Conservation (phyloP, 768 basidiomycete genomes). For the Russula virescens region DNA sequence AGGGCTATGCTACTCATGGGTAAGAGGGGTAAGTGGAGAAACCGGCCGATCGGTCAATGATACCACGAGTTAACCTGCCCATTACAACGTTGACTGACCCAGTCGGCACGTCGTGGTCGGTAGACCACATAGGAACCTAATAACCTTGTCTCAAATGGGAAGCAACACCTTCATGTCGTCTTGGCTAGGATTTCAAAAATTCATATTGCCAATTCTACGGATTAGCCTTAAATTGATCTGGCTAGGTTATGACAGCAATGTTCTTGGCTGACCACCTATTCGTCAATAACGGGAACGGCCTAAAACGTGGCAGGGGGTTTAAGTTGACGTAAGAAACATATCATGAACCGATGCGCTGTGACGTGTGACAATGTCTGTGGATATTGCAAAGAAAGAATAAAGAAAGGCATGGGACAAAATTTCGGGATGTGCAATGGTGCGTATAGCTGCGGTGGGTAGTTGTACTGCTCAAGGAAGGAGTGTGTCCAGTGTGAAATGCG, state of each 20-base stretch:
- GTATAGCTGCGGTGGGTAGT: slow-evolving; percentile 13
- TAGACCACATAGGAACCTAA: background rate
- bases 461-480: slow-evolving; percentile 5
- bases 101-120: background rate
- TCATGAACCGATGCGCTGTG: background rate
- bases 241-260: background rate
- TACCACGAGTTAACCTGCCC: background rate
- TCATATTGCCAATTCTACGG: background rate
- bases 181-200: background rate
- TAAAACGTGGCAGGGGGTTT: background rate
- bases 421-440: slow-evolving; percentile 12
- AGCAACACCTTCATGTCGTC: too few relatives aligned
- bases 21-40: background rate
- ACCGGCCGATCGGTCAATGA: background rate
- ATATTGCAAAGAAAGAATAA: slow-evolving; percentile 6
- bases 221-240: background rate
- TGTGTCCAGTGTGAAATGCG: slow-evolving; percentile 16
- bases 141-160: too few relatives aligned
- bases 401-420: slow-evolving; percentile 9
- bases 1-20: slow-evolving; percentile 18
- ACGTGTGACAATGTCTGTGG: slow-evolving; percentile 14
- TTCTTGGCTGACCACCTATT: background rate
- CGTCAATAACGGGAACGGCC: background rate
- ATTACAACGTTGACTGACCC: background rate
- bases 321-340: slow-evolving; percentile 3